Conservation (phyloP, 1,284 basidiomycete species). For the Flammula alnicola region DNA sequence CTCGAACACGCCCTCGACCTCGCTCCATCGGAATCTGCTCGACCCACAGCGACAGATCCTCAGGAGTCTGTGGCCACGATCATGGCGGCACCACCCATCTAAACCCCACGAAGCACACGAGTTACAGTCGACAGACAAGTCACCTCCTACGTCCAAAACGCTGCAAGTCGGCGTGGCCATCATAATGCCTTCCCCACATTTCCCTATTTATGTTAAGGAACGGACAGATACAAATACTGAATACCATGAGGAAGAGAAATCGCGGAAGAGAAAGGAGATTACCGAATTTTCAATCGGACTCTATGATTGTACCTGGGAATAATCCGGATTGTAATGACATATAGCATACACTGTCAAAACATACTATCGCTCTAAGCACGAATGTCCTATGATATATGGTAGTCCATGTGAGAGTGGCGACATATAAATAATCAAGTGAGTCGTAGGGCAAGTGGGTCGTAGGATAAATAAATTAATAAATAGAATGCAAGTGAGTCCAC, state of each 20-base stretch:
- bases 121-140: not conserved
- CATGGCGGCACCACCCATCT: not conserved
- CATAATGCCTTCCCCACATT: slow-evolving; percentile 43
- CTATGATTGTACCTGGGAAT: slow-evolving; percentile 28
- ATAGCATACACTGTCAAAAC: slow-evolving; percentile 7
- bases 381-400: too few relatives aligned
- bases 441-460: too few relatives aligned
- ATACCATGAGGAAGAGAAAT: slow-evolving; percentile 4
- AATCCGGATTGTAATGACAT: slow-evolving; percentile 4
- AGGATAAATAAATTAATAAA: too few relatives aligned
- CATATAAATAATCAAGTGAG: too few relatives aligned
- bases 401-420: too few relatives aligned
- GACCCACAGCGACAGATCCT: not conserved
- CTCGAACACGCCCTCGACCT: too few relatives aligned
- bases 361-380: too few relatives aligned
- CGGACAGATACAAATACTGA: slow-evolving; percentile 13
- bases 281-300: slow-evolving; percentile 34
- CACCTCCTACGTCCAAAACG: slow-evolving; percentile 2
- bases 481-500: too few relatives aligned
- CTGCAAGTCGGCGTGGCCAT: slow-evolving; percentile 46
- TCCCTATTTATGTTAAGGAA: slow-evolving; percentile 21
- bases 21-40: too few relatives aligned
- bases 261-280: slow-evolving; percentile 16
- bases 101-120: not conserved
- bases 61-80: too few relatives aligned